phyloP scores from a whole-genome alignment of 2,329 filamentous ascomycete genomes.

The Penicillium sp. region DNA sequence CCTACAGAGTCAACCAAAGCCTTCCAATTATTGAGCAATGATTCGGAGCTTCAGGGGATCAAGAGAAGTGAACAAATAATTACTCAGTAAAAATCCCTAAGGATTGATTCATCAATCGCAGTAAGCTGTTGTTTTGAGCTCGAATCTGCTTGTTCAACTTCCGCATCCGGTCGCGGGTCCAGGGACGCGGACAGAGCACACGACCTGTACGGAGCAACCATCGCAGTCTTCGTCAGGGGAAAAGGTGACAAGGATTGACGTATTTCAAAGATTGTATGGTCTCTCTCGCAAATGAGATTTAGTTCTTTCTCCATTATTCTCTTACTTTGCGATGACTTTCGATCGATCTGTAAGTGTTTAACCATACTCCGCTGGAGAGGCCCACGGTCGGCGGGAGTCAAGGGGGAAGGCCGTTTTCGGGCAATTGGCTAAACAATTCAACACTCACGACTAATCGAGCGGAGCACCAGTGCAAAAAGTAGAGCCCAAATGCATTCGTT shows the following conservation, averaged over 20 bases:
- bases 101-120: background rate
- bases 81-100: too few relatives aligned
- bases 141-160: background rate
- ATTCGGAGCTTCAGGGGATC: too few relatives aligned
- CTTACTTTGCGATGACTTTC: background rate
- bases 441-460: too few relatives aligned
- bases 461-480: background rate
- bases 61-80: background rate
- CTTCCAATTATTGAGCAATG: background rate
- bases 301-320: background rate
- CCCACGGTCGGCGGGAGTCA: background rate
- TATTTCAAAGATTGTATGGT: too few relatives aligned
- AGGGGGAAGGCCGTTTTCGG: constrained; percentile 1
- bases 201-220: background rate
- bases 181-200: background rate
- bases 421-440: background rate
- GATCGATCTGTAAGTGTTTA: background rate
- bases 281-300: background rate
- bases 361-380: background rate
- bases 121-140: background rate
- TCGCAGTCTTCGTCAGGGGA: background rate
- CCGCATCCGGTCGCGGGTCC: background rate
- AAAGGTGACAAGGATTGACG: background rate
- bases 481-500: background rate
- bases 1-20: background rate